phyloP scores from a whole-genome alignment of 345 rosid genomes.

The Eutrema japonicum region DNA sequence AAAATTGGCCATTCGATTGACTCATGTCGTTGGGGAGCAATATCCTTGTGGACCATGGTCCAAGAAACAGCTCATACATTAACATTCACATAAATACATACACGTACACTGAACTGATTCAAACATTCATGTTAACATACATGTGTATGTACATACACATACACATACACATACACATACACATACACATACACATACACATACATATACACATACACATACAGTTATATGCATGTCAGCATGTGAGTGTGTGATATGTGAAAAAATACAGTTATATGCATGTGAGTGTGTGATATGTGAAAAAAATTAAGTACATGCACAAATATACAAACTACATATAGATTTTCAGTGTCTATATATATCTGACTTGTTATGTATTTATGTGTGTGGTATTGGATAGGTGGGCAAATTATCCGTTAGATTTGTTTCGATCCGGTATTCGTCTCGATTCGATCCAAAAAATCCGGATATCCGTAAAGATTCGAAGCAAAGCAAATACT shows the following conservation, averaged over 20 bases:
- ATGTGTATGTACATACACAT: conserved; percentile 4
- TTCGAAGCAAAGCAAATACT: too few relatives aligned
- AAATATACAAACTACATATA: not conserved
- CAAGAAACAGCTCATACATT: conserved; percentile 47
- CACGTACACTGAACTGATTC: conserved; percentile 16
- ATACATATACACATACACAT: not conserved
- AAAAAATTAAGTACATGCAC: not conserved
- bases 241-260: not conserved
- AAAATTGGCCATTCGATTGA: conserved; percentile 36
- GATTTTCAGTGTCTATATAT: not conserved
- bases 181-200: not conserved
- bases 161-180: not conserved
- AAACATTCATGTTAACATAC: conserved; percentile 10
- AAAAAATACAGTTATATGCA: not conserved
- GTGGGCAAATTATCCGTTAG: too few relatives aligned
- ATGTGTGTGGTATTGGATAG: conserved; percentile 13
- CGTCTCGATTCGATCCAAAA: too few relatives aligned
- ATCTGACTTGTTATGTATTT: conserved; percentile 6
- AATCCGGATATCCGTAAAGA: too few relatives aligned
- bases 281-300: not conserved
- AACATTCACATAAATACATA: conserved; percentile 25
- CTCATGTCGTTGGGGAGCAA: conserved; percentile 47
- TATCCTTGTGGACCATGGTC: conserved; percentile 45
- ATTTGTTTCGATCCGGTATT: too few relatives aligned
- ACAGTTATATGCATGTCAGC: too few relatives aligned